A percentile compares a stretch with the other conserved stretches of the same genome.
Evolutionary conservation across 1,284 basidiomycete genomes (phyloP).

Genomic region (Sporisorium iseilematis-ciliati): DNA sequence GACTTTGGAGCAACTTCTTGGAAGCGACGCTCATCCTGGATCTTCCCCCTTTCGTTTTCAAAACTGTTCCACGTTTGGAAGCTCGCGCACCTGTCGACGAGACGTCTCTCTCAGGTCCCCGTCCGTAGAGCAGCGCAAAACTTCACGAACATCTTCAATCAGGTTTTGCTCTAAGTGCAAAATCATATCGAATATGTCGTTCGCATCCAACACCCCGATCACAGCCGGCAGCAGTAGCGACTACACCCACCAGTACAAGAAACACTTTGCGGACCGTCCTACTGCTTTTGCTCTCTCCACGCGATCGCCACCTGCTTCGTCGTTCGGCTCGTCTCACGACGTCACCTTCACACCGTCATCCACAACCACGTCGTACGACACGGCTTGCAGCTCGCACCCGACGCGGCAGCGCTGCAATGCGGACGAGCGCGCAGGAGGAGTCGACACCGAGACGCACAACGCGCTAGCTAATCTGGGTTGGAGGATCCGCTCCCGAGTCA

Average conservation of each 20-base stretch:
- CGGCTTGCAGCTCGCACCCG: neutral
- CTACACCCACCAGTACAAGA: conserved; percentile 24
- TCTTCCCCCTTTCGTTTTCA: too few relatives aligned
- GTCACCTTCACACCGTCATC: too few relatives aligned
- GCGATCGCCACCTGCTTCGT: neutral
- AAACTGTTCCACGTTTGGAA: too few relatives aligned
- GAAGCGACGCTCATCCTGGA: too few relatives aligned
- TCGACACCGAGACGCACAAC: conserved; percentile 23
- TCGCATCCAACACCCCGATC: conserved; percentile 7
- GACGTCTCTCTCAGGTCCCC: too few relatives aligned
- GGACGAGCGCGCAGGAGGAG: neutral
- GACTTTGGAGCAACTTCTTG: too few relatives aligned
- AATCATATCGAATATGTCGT: neutral
- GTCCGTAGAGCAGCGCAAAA: too few relatives aligned
- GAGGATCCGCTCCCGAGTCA: conserved; percentile 23
- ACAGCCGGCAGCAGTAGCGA: conserved; percentile 3
- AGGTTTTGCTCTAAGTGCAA: too few relatives aligned
- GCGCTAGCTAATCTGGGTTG: conserved; percentile 31
- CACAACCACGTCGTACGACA: too few relatives aligned
- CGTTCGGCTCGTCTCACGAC: neutral
- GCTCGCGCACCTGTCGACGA: too few relatives aligned
- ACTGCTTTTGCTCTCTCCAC: conserved; percentile 24
- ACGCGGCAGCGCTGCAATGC: neutral
- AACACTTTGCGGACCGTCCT: conserved; percentile 40
- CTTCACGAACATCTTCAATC: too few relatives aligned